Percentiles rank a stretch among this genome's conserved stretches.
phyloP scores from a whole-genome alignment of 441 rosid species.

The Corymbia citriodora region DNA sequence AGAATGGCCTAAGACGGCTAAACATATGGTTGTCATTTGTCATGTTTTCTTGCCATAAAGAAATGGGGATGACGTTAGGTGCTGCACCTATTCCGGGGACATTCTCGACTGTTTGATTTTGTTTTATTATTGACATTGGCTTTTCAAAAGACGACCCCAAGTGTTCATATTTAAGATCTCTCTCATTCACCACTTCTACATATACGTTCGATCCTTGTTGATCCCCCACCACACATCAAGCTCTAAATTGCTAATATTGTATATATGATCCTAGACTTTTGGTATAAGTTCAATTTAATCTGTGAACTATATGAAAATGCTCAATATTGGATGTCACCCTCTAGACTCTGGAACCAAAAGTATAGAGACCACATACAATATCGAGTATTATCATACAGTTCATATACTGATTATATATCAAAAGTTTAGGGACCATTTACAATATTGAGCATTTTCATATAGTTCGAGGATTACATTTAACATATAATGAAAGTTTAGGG shows the following conservation, averaged over 20 bases:
- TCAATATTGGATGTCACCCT: too few relatives aligned
- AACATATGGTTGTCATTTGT: not conserved
- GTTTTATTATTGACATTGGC: not conserved
- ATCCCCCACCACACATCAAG: not conserved
- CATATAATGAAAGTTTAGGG: not conserved
- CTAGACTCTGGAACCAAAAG: too few relatives aligned
- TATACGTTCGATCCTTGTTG: not conserved
- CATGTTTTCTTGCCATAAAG: not conserved
- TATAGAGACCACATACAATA: too few relatives aligned
- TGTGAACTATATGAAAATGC: too few relatives aligned
- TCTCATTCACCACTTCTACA: not conserved
- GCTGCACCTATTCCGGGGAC: not conserved
- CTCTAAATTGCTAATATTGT: not conserved
- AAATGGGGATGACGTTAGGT: not conserved
- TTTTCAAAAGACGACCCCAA: not conserved
- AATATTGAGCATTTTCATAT: not conserved
- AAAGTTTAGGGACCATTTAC: not conserved
- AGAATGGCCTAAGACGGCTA: not conserved
- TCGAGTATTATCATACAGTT: too few relatives aligned
- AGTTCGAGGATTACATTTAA: not conserved
- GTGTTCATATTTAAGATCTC: not conserved
- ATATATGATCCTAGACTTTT: too few relatives aligned
- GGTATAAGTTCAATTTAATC: too few relatives aligned
- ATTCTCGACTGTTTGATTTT: not conserved
- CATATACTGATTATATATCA: not conserved